Evolutionary conservation across 2,329 filamentous ascomycete genomes (phyloP).

Genomic region (Epichloe hybrida): DNA sequence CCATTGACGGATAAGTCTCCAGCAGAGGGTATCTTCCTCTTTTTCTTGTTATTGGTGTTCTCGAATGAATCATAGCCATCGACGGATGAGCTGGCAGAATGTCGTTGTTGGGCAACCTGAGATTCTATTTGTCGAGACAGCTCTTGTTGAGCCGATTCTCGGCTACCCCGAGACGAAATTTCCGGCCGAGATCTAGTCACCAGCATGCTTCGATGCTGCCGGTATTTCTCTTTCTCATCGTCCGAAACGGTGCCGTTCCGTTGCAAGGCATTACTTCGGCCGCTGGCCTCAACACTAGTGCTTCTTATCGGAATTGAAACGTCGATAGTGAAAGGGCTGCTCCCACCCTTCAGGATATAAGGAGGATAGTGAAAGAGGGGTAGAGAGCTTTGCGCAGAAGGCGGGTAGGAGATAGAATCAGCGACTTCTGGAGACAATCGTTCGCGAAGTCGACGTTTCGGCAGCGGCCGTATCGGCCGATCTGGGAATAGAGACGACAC

Average conservation of each 20-base stretch:
- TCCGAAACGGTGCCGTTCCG: conserved; percentile 10
- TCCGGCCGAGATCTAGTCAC: conserved; percentile 35
- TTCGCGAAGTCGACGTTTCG: conserved; percentile 77
- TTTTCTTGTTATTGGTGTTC: conserved; percentile 99
- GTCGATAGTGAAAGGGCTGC: conserved; percentile 8
- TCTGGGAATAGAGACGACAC: conserved; percentile 73
- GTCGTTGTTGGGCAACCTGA: conserved; percentile 34
- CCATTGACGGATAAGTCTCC: conserved; percentile 47
- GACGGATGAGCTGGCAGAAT: conserved; percentile 54
- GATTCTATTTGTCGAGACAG: conserved; percentile 30
- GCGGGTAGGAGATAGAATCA: conserved; percentile 69
- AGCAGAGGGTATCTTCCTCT: conserved; percentile 89
- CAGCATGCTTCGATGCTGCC: conserved; percentile 22
- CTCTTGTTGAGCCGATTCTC: conserved; percentile 30
- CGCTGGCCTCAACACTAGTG: not conserved
- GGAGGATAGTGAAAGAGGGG: conserved; percentile 55
- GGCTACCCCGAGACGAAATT: conserved; percentile 27
- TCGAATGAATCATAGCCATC: conserved; percentile 97
- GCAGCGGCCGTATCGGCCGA: conserved; percentile 83
- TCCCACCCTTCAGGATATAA: conserved; percentile 40
- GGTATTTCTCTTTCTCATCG: conserved; percentile 45
- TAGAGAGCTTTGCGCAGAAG: conserved; percentile 53
- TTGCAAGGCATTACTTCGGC: conserved; percentile 5
- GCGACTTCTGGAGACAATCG: conserved; percentile 76
- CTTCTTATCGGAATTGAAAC: not conserved